Evolutionary conservation across 169 alveolate genomes (phyloP).

Genomic region (Cryptosporidium andersoni): DNA sequence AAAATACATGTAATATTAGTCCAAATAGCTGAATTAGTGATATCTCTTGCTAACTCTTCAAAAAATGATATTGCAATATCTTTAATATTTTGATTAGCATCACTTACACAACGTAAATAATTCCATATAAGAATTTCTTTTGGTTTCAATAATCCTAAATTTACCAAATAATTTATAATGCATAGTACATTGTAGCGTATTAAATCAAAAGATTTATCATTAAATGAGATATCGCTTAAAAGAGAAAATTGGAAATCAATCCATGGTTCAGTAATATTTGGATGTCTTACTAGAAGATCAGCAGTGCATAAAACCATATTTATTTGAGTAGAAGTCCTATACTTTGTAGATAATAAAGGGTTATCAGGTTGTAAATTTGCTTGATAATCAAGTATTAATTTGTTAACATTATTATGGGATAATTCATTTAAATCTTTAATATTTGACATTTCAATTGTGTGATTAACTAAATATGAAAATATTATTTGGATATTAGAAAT

Average conservation of each 20-base stretch:
- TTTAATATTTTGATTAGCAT: background rate
- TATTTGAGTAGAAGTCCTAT: background rate
- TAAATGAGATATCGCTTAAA: background rate
- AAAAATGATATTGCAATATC: conserved; percentile 53
- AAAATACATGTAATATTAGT: conserved; percentile 17
- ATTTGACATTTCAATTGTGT: conserved; percentile 6
- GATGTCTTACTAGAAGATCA: conserved; percentile 44
- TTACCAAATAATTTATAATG: conserved; percentile 27
- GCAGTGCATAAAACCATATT: conserved; percentile 35
- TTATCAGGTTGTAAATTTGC: no score
- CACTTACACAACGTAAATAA: conserved; percentile 26
- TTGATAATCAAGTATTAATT: no score
- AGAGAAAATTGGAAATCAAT: conserved; percentile 33
- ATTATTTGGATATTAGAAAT: conserved; percentile 57
- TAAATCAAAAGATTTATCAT: background rate
- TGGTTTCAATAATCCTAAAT: conserved; percentile 50
- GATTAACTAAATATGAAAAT: conserved; percentile 23
- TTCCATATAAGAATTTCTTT: conserved; percentile 28
- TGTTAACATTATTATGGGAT: background rate
- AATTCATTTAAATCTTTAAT: conserved; percentile 8
- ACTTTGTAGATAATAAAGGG: no score
- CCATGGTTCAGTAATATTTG: conserved; percentile 64
- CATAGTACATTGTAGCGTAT: conserved; percentile 21
- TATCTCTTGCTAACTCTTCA: conserved; percentile 34
- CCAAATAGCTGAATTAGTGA: conserved; percentile 12